Base-by-base conservation (phyloP, 352 stramenopile genomes). In the Phytophthora fragariaefolia region DNA sequence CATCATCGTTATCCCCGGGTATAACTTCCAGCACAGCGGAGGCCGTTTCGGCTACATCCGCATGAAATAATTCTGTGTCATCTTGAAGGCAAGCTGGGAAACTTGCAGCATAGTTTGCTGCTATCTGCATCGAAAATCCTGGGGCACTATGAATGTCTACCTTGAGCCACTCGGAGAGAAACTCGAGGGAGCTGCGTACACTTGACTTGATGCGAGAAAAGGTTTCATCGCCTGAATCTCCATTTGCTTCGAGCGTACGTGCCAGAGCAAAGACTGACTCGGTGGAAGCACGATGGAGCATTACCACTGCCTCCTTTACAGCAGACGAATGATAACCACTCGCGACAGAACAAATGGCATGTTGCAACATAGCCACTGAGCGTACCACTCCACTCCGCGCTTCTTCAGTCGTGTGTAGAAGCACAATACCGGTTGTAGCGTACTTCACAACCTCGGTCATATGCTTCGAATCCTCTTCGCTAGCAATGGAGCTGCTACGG, bases 361-460 rank as follows among this genome's bases (percentile, higher is more conserved):
- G 76, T 40, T 82, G 66, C 5, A 83, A 59, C 46, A 85, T 58
- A 13, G 58, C 58, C 12, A 82, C 30, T 6, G 79, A 80, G 47
- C 73, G 54, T 15, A 86, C 61, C 18, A 83, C 73, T 6, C 61
- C 65, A 47, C 48, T 49, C 3, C 79, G 74, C 13, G 73, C 66
- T 55, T 73, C 60, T 59, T 76, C 66, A 3, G 74, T 86, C 8
- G 74, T 80, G 45, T 89, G 80, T 4, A 89, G 50, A 56, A 87
- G 59, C 34, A 87, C 74, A 50, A 89, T 81, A 18, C 76, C 76
- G 26, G 32, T 62, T 5, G 77, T 90, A 64, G 81, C 77, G 24
- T 79, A 71, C 22, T 75, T 58, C 18, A 84, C 36, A 10, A 87
- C 65, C 52, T 84, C 73, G 27, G 64, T 42, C 52, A 87, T 58